Evolutionary conservation across 1,284 basidiomycete genomes (phyloP).

Genomic region (Leccinum olivaceoglutinosum): DNA sequence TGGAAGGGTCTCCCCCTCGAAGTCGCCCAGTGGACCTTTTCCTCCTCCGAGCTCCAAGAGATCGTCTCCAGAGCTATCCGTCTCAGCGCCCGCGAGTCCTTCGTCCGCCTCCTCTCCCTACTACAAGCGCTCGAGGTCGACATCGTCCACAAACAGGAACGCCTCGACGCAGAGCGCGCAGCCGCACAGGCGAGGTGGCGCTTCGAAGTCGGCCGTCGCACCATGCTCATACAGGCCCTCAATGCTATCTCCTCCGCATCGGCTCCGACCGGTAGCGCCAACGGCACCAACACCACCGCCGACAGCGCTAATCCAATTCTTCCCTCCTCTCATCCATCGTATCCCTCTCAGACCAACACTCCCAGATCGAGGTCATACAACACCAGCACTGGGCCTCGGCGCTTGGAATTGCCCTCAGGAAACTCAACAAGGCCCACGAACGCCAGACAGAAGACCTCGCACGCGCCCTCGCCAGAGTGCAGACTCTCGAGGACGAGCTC

Average conservation of each 20-base stretch:
- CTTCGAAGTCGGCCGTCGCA: constrained; percentile 62
- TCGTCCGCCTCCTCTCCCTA: constrained; percentile 61
- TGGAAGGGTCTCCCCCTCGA: constrained; percentile 68
- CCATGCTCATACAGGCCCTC: constrained; percentile 65
- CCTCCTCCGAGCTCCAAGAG: constrained; percentile 61
- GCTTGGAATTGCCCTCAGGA: constrained; percentile 68
- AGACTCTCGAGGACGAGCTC: constrained; percentile 60
- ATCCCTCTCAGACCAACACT: constrained; percentile 53
- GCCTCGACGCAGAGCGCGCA: constrained; percentile 45
- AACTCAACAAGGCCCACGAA: constrained; percentile 69
- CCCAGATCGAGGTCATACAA: constrained; percentile 53
- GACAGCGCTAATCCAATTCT: constrained; percentile 26
- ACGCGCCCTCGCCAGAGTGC: constrained; percentile 41
- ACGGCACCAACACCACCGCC: background rate
- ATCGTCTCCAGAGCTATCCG: constrained; percentile 72
- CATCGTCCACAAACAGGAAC: constrained; percentile 52
- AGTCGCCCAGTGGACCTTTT: constrained; percentile 71
- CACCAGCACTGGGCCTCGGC: constrained; percentile 69
- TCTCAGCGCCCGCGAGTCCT: constrained; percentile 62
- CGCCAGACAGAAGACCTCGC: constrained; percentile 54
- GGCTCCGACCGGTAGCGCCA: background rate
- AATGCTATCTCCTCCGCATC: constrained; percentile 34
- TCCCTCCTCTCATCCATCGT: constrained; percentile 50
- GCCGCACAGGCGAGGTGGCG: constrained; percentile 60
- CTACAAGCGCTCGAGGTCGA: constrained; percentile 53